Conservation (phyloP, 495 filamentous ascomycete species). For the Aspergillus heteromorphus region DNA sequence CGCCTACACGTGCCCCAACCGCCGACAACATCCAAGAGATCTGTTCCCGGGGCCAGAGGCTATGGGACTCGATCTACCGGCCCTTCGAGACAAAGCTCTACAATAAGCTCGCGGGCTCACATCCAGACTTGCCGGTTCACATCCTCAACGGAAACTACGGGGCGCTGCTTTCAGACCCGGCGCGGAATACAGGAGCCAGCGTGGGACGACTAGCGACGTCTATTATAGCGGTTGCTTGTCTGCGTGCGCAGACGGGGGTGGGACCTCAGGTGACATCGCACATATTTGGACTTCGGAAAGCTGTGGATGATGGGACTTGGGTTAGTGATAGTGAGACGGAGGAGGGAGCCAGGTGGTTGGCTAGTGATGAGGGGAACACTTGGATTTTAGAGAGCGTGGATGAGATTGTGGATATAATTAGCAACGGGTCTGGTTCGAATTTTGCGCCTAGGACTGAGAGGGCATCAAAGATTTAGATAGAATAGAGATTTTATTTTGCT, state of each 20-base stretch:
- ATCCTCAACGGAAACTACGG: slow-evolving; percentile 69
- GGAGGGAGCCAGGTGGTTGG: slow-evolving; percentile 58
- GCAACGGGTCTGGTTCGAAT: slow-evolving; percentile 48
- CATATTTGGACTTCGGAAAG: slow-evolving; percentile 69
- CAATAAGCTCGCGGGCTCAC: slow-evolving; percentile 58
- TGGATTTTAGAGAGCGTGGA: slow-evolving; percentile 71
- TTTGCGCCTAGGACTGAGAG: slow-evolving; percentile 50
- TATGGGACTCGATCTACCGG: slow-evolving; percentile 70
- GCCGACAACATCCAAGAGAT: slow-evolving; percentile 47
- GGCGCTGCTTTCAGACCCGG: slow-evolving; percentile 61
- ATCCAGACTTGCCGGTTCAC: slow-evolving; percentile 73
- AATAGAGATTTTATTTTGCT: too few species aligned
- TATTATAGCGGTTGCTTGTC: slow-evolving; percentile 61
- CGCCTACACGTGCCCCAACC: slow-evolving; percentile 43
- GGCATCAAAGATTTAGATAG: not conserved
- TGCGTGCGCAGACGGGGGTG: slow-evolving; percentile 71
- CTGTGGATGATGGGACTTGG: slow-evolving; percentile 59
- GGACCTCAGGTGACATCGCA: slow-evolving; percentile 73
- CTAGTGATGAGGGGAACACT: slow-evolving; percentile 63
- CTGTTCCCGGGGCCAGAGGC: slow-evolving; percentile 47
- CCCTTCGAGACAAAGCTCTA: slow-evolving; percentile 66
- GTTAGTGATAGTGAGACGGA: slow-evolving; percentile 47
- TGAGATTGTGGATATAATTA: slow-evolving; percentile 58
- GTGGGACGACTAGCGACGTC: slow-evolving; percentile 61
- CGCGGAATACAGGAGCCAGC: slow-evolving; percentile 48